Percentiles rank a stretch among this genome's conserved stretches.
Evolutionary conservation across 2,329 filamentous ascomycete genomes (phyloP).

Genomic region (Helminthosporium solani): DNA sequence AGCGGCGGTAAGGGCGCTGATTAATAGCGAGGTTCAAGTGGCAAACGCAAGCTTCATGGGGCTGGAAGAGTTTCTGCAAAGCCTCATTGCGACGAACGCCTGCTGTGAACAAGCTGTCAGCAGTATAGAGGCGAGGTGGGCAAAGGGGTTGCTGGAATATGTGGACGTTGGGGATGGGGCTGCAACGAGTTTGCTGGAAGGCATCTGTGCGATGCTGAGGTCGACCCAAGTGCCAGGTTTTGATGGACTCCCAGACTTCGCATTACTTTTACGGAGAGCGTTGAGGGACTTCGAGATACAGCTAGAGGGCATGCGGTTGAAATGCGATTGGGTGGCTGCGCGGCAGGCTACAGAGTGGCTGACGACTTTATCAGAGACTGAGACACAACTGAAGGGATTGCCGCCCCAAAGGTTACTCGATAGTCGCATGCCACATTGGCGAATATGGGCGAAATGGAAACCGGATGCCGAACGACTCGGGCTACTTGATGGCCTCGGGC

Average conservation of each 20-base stretch:
- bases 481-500: slow-evolving; percentile 15
- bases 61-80: slow-evolving; percentile 28
- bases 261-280: slow-evolving; percentile 20
- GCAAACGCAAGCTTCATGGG: slow-evolving; percentile 31
- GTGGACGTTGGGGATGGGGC: slow-evolving; percentile 23
- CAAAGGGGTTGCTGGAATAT: slow-evolving; percentile 25
- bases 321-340: slow-evolving; percentile 25
- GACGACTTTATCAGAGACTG: slow-evolving; percentile 1
- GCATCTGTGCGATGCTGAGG: slow-evolving; percentile 19
- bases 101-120: slow-evolving; percentile 23
- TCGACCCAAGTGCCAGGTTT: slow-evolving; percentile 16
- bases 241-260: slow-evolving; percentile 24
- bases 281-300: slow-evolving; percentile 22
- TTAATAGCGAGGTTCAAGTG: slow-evolving; percentile 27
- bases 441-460: slow-evolving; percentile 33
- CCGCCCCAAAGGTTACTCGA: slow-evolving; percentile 27
- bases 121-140: slow-evolving; percentile 32
- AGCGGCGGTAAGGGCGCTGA: slow-evolving; percentile 20
- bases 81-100: slow-evolving; percentile 31
- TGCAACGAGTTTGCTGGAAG: slow-evolving; percentile 26
- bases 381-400: slow-evolving; percentile 1
- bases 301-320: slow-evolving; percentile 28
- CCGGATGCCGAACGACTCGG: slow-evolving; percentile 22
- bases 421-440: slow-evolving; percentile 27
- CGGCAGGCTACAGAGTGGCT: slow-evolving; percentile 26